Percentiles rank a stretch among this genome's conserved stretches.
phyloP scores from a whole-genome alignment of 176 grass and related monocot species.

The Olyra latifolia region DNA sequence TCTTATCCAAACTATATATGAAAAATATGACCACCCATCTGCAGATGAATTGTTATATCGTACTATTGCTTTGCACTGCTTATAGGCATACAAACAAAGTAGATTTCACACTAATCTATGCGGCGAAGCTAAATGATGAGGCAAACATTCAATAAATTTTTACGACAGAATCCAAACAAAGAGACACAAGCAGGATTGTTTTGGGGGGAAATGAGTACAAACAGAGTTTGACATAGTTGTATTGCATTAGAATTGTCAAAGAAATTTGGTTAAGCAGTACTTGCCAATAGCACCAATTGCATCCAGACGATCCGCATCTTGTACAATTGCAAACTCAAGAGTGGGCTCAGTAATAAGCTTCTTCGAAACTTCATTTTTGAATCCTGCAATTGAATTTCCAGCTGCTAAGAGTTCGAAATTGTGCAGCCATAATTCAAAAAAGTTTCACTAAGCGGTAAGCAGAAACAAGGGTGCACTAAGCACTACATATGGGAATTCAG shows the following conservation, averaged over 20 bases:
- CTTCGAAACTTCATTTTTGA: slow-evolving; percentile 82
- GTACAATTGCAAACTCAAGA: slow-evolving; percentile 82
- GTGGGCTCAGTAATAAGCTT: slow-evolving; percentile 40
- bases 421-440: not conserved
- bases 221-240: not conserved
- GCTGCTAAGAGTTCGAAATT: not conserved
- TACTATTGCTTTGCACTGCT: not conserved
- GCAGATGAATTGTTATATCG: not conserved
- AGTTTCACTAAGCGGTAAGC: not conserved
- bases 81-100: not conserved
- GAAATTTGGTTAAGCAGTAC: not conserved
- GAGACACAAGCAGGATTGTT: not conserved
- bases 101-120: not conserved
- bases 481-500: not conserved
- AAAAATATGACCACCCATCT: too few species aligned
- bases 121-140: not conserved
- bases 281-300: slow-evolving; percentile 93
- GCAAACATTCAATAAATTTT: not conserved
- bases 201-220: not conserved
- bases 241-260: not conserved
- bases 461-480: not conserved
- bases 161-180: not conserved
- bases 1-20: not conserved
- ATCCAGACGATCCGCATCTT: slow-evolving; percentile 93
- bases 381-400: slow-evolving; percentile 48